Evolutionary conservation across 495 filamentous ascomycete species (phyloP).

Genomic region (Xylaria sp.): DNA sequence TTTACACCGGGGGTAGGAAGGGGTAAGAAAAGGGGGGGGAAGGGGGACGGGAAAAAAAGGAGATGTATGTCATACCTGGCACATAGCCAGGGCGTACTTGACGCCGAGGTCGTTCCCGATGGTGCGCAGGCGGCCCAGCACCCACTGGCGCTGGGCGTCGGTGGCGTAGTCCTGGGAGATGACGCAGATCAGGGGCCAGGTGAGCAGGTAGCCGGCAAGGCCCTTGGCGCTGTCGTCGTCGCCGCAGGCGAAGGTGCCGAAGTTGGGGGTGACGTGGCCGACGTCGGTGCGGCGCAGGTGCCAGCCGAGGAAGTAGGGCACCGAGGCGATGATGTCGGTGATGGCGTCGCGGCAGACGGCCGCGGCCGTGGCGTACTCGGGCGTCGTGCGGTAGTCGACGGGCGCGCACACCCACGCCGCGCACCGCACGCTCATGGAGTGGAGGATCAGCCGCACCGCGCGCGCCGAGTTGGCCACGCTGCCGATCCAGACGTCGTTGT

Average conservation of each 20-base stretch:
- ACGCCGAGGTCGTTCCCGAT: slow-evolving; percentile 57
- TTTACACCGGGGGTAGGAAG: slow-evolving; percentile 13
- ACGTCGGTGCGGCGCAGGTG: slow-evolving; percentile 35
- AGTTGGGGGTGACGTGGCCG: slow-evolving; percentile 20
- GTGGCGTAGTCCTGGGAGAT: slow-evolving; percentile 56
- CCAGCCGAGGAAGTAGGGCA: slow-evolving; percentile 62
- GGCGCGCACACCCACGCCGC: slow-evolving; percentile 59
- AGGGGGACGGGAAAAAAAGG: not conserved
- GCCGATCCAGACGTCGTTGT: slow-evolving; percentile 57
- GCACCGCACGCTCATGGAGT: slow-evolving; percentile 54
- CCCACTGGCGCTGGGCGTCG: slow-evolving; percentile 56
- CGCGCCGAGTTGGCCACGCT: slow-evolving; percentile 56
- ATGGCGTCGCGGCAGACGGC: slow-evolving; percentile 51
- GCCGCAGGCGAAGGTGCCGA: slow-evolving; percentile 47
- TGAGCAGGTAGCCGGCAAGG: slow-evolving; percentile 53
- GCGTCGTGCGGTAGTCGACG: slow-evolving; percentile 59
- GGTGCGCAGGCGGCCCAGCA: slow-evolving; percentile 50
- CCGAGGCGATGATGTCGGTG: slow-evolving; percentile 56
- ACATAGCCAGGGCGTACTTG: slow-evolving; percentile 55
- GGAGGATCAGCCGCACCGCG: slow-evolving; percentile 53
- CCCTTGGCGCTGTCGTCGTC: slow-evolving; percentile 48
- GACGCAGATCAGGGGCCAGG: slow-evolving; percentile 51
- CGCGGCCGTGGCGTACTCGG: slow-evolving; percentile 56
- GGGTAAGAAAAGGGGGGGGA: slow-evolving; percentile 6
- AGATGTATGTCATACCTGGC: slow-evolving; percentile 44